Percentiles rank a stretch among this genome's conserved stretches.
Conservation (phyloP, 495 filamentous ascomycete species). For the Articulospora tetracladia region DNA sequence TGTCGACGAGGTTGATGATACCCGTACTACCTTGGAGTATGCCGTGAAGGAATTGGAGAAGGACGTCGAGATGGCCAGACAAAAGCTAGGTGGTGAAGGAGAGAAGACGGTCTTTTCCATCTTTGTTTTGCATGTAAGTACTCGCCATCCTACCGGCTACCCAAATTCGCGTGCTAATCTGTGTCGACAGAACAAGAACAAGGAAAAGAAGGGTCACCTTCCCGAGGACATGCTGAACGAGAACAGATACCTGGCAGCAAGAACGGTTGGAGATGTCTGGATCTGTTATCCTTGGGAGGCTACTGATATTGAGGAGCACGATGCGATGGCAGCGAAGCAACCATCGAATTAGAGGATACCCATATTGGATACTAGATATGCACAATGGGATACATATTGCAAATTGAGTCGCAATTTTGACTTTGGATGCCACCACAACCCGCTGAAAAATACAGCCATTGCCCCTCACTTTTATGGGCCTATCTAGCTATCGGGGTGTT, state of each 20-base stretch:
- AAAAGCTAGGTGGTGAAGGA: constrained; percentile 59
- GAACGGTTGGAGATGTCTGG: constrained; percentile 90
- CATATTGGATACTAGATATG: background rate
- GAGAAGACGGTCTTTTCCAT: constrained; percentile 84
- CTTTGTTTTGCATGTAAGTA: constrained; percentile 90
- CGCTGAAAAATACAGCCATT: background rate
- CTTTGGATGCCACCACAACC: background rate
- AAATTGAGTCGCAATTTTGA: background rate
- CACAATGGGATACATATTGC: background rate
- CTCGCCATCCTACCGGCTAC: background rate
- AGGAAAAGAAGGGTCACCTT: constrained; percentile 84
- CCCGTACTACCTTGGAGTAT: constrained; percentile 93
- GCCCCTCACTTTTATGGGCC: background rate
- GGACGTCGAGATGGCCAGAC: constrained; percentile 81
- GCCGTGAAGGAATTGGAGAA: constrained; percentile 94
- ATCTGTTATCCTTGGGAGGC: constrained; percentile 99
- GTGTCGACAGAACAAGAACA: constrained; percentile 79
- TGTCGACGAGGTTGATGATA: constrained; percentile 98
- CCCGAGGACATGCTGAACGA: constrained; percentile 75
- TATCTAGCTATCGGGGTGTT: background rate
- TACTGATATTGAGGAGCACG: constrained; percentile 91
- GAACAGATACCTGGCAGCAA: constrained; percentile 77
- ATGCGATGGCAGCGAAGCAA: constrained; percentile 60
- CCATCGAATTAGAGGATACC: constrained; percentile 9
- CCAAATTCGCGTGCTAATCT: background rate